Conservation (phyloP, 768 basidiomycete genomes). For the Tricholoma bakamatsutake region DNA sequence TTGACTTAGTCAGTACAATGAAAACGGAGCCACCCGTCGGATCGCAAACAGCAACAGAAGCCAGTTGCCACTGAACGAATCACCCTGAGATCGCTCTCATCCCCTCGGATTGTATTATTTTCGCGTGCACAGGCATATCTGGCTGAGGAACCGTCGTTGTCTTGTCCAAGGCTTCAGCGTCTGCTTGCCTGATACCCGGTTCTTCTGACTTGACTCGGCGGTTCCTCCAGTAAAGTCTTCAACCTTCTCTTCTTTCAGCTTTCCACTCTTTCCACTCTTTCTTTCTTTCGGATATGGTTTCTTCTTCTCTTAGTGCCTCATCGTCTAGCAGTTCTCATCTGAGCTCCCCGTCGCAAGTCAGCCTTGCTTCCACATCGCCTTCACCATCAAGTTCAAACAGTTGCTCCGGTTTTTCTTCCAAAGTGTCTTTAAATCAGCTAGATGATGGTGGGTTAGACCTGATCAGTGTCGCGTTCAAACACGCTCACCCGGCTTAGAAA, state of each 20-base stretch:
- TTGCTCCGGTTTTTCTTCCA: conserved; percentile 47
- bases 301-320: conserved; percentile 27
- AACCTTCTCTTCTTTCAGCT: conserved; percentile 11
- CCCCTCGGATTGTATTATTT: conserved; percentile 11
- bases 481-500: conserved; percentile 41
- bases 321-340: conserved; percentile 27
- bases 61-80: background rate
- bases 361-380: conserved; percentile 28
- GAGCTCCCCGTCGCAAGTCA: conserved; percentile 28
- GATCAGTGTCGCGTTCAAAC: conserved; percentile 8
- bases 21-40: too few relatives aligned
- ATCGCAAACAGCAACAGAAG: too few relatives aligned
- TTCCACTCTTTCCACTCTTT: conserved; percentile 16
- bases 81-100: conserved; percentile 6
- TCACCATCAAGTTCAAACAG: conserved; percentile 32
- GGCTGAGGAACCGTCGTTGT: conserved; percentile 45
- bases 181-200: conserved; percentile 36
- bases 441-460: conserved; percentile 53
- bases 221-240: conserved; percentile 36
- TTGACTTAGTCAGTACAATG: too few relatives aligned
- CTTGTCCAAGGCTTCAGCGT: conserved; percentile 27
- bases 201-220: conserved; percentile 37
- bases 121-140: conserved; percentile 12
- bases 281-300: conserved; percentile 26
- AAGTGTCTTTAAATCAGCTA: conserved; percentile 43